A percentile compares a stretch with the other conserved stretches of the same genome.
Conservation (phyloP, 352 stramenopile species). For the Phytophthora hybrid region DNA sequence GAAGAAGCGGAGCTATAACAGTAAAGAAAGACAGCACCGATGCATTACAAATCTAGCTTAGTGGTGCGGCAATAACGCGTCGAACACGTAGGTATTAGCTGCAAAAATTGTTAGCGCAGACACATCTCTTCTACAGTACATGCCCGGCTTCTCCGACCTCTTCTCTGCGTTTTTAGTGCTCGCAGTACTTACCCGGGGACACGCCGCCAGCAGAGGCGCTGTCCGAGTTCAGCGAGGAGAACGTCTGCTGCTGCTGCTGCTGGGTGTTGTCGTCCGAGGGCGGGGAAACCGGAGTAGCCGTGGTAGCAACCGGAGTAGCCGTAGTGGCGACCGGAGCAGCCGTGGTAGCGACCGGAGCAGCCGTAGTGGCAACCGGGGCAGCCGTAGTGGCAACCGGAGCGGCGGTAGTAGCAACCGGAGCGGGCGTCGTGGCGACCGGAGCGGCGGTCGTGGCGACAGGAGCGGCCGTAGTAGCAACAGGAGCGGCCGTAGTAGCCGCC, state of each 20-base stretch:
- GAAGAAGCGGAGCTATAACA: background rate
- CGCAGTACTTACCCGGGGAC: slow-evolving; percentile 35
- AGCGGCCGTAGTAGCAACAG: background rate
- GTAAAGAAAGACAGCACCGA: slow-evolving; percentile 17
- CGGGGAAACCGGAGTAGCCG: slow-evolving; percentile 15
- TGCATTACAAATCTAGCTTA: slow-evolving; percentile 24
- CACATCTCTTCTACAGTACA: slow-evolving; percentile 4
- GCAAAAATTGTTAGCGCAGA: slow-evolving; percentile 21
- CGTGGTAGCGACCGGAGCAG: slow-evolving; percentile 25
- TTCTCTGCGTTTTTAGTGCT: slow-evolving; percentile 27
- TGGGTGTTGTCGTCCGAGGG: slow-evolving; percentile 13
- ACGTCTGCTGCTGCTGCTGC: slow-evolving; percentile 26
- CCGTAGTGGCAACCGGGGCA: slow-evolving; percentile 6
- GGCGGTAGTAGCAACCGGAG: background rate
- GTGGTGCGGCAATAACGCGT: slow-evolving; percentile 7
- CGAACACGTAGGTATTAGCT: slow-evolving; percentile 28
- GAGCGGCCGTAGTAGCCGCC: slow-evolving; percentile 2
- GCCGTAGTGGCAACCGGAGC: slow-evolving; percentile 2
- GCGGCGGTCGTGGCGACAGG: slow-evolving; percentile 13
- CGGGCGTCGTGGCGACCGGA: slow-evolving; percentile 7
- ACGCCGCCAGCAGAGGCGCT: slow-evolving; percentile 12
- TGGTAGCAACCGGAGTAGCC: slow-evolving; percentile 2
- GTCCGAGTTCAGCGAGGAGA: slow-evolving; percentile 26
- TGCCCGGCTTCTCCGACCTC: slow-evolving; percentile 3
- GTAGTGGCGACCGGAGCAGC: slow-evolving; percentile 7